Evolutionary conservation across 495 filamentous ascomycete species (phyloP).

Genomic region (Halenospora varia): DNA sequence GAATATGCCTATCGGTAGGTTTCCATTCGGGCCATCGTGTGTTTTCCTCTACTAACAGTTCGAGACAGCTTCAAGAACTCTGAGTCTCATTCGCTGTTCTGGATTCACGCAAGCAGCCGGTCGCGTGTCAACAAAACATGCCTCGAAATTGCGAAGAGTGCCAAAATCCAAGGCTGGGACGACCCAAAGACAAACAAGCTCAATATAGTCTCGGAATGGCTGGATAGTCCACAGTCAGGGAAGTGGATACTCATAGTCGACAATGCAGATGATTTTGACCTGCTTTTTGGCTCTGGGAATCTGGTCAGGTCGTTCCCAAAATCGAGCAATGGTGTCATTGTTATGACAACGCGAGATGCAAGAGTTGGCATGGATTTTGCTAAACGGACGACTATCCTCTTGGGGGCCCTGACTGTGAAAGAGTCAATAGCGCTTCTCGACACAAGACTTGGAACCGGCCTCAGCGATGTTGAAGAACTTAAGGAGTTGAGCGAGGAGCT

Average conservation of each 20-base stretch:
- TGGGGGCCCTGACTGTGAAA: background rate
- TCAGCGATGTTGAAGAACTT: slow-evolving; percentile 8
- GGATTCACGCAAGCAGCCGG: slow-evolving; percentile 38
- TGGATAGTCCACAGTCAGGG: slow-evolving; percentile 15
- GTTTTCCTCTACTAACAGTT: background rate
- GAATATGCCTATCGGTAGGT: background rate
- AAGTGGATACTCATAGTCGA: slow-evolving; percentile 34
- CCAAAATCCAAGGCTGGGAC: slow-evolving; percentile 17
- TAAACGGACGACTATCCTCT: background rate
- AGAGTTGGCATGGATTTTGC: background rate
- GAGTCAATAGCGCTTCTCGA: slow-evolving; percentile 22
- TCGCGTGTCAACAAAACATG: slow-evolving; percentile 44
- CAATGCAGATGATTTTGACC: slow-evolving; percentile 29
- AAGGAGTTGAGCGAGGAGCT: slow-evolving; percentile 9
- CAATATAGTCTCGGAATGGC: slow-evolving; percentile 15
- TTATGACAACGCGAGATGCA: slow-evolving; percentile 4
- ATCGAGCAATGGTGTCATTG: slow-evolving; percentile 25
- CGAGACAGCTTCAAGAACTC: background rate
- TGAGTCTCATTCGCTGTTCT: slow-evolving; percentile 29
- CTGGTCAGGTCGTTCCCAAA: slow-evolving; percentile 28
- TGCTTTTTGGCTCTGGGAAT: slow-evolving; percentile 14
- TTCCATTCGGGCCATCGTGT: background rate
- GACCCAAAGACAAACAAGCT: slow-evolving; percentile 15
- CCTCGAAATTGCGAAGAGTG: slow-evolving; percentile 30
- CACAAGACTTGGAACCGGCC: slow-evolving; percentile 18